These are phyloP conservation scores for Hawksworthiomyces lignivorus DNA, from an alignment of 2,329 filamentous ascomycete genomes.

Conservation along the genomic window DNA sequence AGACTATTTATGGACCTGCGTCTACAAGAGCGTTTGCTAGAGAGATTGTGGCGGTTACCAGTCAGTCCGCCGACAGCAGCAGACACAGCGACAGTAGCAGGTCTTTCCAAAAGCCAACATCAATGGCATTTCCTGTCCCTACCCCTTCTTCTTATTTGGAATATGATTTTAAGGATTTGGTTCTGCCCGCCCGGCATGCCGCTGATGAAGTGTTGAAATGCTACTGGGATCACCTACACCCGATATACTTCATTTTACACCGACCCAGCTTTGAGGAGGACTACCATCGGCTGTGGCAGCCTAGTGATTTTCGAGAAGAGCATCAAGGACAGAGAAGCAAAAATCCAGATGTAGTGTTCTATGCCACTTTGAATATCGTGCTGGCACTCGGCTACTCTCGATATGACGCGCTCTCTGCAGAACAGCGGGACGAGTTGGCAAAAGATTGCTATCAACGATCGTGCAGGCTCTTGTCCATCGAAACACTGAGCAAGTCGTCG, in stretches of 20 bases:
- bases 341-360: constrained; percentile 11
- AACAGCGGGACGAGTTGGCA: constrained; percentile 11
- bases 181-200: constrained; percentile 9
- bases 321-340: no score
- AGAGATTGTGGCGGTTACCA: no score
- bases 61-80: no score
- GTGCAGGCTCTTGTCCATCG: constrained; percentile 17
- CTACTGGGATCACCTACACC: constrained; percentile 15
- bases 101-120: no score
- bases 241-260: constrained; percentile 15
- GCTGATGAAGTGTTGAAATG: constrained; percentile 10
- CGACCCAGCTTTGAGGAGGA: constrained; percentile 12
- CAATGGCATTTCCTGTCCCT: no score
- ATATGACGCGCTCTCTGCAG: constrained; percentile 7
- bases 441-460: constrained; percentile 23
- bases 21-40: no score
- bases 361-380: constrained; percentile 22
- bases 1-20: no score
- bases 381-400: constrained; percentile 23
- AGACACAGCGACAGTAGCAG: no score
- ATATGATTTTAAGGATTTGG: no score
- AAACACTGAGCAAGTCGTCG: constrained; percentile 20
- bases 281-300: constrained; percentile 10
- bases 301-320: no score
- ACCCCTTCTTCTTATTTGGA: no score